These are phyloP conservation scores for Colletotrichum kahawae DNA, from an alignment of 2,329 filamentous ascomycete species.

Conservation along the genomic window DNA sequence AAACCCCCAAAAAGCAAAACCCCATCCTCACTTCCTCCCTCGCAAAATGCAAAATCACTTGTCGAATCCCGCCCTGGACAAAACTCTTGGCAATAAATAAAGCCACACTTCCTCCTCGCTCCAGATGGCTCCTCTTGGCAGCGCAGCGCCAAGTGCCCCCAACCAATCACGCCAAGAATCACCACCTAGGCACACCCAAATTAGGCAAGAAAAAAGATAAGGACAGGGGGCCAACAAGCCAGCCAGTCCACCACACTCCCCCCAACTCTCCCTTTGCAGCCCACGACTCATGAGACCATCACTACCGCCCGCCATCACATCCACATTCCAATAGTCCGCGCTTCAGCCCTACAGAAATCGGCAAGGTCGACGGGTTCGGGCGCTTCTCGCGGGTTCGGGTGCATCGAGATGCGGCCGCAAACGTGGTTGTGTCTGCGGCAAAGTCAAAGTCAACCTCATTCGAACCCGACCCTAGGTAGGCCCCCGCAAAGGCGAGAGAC, in stretches of 20 bases:
- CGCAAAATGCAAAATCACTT: neutral
- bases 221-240: neutral
- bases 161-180: constrained; percentile 17
- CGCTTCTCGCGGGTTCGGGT: neutral
- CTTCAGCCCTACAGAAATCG: neutral
- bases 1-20: neutral
- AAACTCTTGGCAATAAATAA: neutral
- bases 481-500: neutral
- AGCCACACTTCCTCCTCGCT: neutral
- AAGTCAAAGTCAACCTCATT: constrained; percentile 11
- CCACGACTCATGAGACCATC: neutral
- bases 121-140: neutral
- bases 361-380: neutral
- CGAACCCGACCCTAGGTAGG: neutral
- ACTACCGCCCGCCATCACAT: neutral
- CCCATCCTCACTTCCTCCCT: neutral
- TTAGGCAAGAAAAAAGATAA: neutral
- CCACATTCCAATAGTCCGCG: neutral
- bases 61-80: neutral
- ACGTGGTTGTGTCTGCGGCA: neutral
- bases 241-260: neutral
- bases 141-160: neutral
- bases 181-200: neutral
- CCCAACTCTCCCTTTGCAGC: neutral
- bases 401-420: neutral